Evolutionary conservation across 1,284 basidiomycete genomes (phyloP).

Genomic region (Ustilago bromivora): DNA sequence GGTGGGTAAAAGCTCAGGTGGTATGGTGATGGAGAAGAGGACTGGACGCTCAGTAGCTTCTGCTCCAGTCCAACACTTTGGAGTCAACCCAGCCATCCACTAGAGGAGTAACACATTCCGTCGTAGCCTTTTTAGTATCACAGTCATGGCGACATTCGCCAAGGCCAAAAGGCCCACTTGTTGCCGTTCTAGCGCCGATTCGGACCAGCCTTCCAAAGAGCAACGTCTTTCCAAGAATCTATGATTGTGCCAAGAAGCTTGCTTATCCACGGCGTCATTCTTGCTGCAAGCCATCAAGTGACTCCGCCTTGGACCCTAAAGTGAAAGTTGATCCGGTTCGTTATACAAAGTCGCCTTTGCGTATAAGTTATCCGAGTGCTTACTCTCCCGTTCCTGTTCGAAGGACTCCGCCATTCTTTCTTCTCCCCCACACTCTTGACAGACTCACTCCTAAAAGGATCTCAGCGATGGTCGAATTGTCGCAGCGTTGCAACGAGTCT

Average conservation of each 20-base stretch:
- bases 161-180: neutral
- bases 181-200: neutral
- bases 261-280: constrained; percentile 5
- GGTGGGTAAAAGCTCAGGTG: neutral
- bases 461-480: neutral
- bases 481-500: neutral
- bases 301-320: constrained; percentile 5
- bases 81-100: neutral
- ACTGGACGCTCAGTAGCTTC: neutral
- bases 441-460: neutral
- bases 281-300: constrained; percentile 4
- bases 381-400: neutral
- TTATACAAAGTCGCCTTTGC: neutral
- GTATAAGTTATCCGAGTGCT: neutral
- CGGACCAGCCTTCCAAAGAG: neutral
- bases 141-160: constrained; percentile 4
- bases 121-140: neutral
- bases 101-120: neutral
- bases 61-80: neutral
- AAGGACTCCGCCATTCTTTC: too few relatives aligned
- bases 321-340: neutral
- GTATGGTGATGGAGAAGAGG: neutral
- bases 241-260: constrained; percentile 6
- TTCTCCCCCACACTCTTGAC: too few relatives aligned
- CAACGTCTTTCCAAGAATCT: neutral